A percentile compares a stretch with the other conserved stretches of the same genome.
Conservation (phyloP, 768 basidiomycete genomes). For the Candolleomyces aberdarensis region DNA sequence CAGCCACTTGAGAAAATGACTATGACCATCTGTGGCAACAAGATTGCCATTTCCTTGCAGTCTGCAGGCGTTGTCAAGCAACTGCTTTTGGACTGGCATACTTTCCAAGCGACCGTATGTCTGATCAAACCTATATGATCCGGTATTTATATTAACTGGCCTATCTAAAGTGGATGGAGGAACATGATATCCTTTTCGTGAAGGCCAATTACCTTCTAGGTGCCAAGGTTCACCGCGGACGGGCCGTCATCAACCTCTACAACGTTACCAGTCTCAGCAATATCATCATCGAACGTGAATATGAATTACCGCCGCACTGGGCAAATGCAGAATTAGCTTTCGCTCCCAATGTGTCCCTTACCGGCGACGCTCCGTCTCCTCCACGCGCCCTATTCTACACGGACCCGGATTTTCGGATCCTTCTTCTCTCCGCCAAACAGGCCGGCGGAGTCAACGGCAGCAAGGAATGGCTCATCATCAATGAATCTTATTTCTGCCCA, state of each 20-base stretch:
- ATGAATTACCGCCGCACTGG: constrained; percentile 58
- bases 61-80: constrained; percentile 39
- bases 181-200: constrained; percentile 44
- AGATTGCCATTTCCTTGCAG: constrained; percentile 40
- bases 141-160: constrained; percentile 3
- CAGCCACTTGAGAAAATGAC: constrained; percentile 32
- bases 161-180: constrained; percentile 45
- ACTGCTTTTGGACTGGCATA: constrained; percentile 49
- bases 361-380: constrained; percentile 29
- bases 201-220: constrained; percentile 44
- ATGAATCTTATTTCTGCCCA: constrained; percentile 49
- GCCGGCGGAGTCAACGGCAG: constrained; percentile 25
- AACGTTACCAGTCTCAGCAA: constrained; percentile 42
- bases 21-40: constrained; percentile 40
- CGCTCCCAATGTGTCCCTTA: constrained; percentile 43
- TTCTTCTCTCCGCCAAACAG: constrained; percentile 45
- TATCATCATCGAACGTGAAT: constrained; percentile 43
- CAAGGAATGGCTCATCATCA: constrained; percentile 51
- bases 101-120: constrained; percentile 41
- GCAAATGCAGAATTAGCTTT: constrained; percentile 43
- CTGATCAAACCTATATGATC: not conserved
- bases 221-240: constrained; percentile 32
- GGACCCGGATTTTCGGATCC: constrained; percentile 49
- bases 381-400: constrained; percentile 53
- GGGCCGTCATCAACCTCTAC: constrained; percentile 42